Percentiles rank a stretch among this genome's conserved stretches.
Evolutionary conservation across 805 yeast species (phyloP).

Genomic region (Kodamaea hsintzibuensis): DNA sequence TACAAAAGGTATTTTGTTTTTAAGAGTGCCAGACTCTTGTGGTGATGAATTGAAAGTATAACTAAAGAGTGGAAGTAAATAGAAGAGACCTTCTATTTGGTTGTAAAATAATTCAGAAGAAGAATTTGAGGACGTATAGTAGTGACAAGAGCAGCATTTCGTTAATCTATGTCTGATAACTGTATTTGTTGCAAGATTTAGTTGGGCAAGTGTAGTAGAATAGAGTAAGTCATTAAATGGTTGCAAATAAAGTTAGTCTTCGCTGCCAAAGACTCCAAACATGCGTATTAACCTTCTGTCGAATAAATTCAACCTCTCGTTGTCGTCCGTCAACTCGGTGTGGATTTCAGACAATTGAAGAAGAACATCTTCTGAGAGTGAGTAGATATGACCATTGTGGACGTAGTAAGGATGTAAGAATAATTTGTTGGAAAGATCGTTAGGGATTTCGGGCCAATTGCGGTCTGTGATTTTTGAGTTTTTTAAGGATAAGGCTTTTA

Average conservation of each 20-base stretch:
- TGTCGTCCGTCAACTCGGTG: neutral
- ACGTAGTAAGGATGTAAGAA: slow-evolving; percentile 10
- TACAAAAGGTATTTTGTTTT: no score
- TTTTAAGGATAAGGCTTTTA: slow-evolving; percentile 4
- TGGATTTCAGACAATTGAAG: neutral
- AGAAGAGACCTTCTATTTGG: no score
- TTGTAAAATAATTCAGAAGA: neutral
- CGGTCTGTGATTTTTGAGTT: neutral
- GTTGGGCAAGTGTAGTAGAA: no score
- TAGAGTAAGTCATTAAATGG: no score
- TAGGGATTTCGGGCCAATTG: slow-evolving; percentile 3
- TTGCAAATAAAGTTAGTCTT: no score
- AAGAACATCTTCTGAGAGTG: slow-evolving; percentile 9
- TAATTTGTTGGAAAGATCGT: slow-evolving; percentile 7
- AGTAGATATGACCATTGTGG: slow-evolving; percentile 2
- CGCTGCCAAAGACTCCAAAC: slow-evolving; percentile 5
- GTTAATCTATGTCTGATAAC: neutral
- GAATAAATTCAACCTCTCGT: neutral
- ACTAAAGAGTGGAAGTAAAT: neutral
- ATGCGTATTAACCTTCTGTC: slow-evolving; percentile 7
- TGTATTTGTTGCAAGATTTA: no score
- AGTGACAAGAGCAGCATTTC: neutral
- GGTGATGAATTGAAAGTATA: neutral
- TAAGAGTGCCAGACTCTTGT: neutral
- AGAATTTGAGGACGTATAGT: neutral